phyloP scores from a whole-genome alignment of 106 monocot genomes.

The Platanthera zijinensis region DNA sequence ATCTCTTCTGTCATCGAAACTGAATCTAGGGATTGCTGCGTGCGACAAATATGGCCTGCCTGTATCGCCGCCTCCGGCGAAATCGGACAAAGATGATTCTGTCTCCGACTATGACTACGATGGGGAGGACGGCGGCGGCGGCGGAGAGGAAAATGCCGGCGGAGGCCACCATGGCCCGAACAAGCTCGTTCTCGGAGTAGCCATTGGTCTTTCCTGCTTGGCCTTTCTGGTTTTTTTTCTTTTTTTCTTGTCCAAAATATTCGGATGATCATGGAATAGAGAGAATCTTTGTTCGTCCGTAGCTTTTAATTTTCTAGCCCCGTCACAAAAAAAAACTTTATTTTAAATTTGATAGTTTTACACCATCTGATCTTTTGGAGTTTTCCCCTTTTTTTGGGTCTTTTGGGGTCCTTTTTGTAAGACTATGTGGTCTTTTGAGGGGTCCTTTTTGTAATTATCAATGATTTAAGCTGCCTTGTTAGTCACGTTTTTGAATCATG shows the following conservation, averaged over 20 bases:
- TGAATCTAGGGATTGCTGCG: slow-evolving; percentile 70
- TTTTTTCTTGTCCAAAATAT: slow-evolving; percentile 60
- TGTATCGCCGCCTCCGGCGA: slow-evolving; percentile 40
- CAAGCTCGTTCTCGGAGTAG: slow-evolving; percentile 60
- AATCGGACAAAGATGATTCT: slow-evolving; percentile 17
- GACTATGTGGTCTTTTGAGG: too few species aligned
- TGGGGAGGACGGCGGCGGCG: slow-evolving; percentile 11
- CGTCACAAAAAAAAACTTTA: too few species aligned
- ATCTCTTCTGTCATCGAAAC: slow-evolving; percentile 44
- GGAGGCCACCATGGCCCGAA: slow-evolving; percentile 49
- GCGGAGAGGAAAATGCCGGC: slow-evolving; percentile 14
- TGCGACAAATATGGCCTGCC: slow-evolving; percentile 77
- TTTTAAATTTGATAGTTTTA: too few species aligned
- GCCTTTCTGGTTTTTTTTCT: slow-evolving; percentile 61
- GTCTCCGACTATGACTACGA: slow-evolving; percentile 25
- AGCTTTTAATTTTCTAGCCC: too few species aligned
- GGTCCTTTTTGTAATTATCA: too few species aligned
- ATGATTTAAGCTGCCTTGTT: too few species aligned
- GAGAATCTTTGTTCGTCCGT: slow-evolving; percentile 2
- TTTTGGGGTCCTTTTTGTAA: too few species aligned
- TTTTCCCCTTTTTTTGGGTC: too few species aligned
- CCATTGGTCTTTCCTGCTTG: slow-evolving; percentile 59
- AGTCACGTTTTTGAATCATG: too few species aligned
- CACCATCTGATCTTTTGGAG: too few species aligned
- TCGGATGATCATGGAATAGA: slow-evolving; percentile 16